These are phyloP conservation scores for Dictyostelium citrinum DNA, from an alignment of 78 protist species.

Conservation along the genomic window DNA sequence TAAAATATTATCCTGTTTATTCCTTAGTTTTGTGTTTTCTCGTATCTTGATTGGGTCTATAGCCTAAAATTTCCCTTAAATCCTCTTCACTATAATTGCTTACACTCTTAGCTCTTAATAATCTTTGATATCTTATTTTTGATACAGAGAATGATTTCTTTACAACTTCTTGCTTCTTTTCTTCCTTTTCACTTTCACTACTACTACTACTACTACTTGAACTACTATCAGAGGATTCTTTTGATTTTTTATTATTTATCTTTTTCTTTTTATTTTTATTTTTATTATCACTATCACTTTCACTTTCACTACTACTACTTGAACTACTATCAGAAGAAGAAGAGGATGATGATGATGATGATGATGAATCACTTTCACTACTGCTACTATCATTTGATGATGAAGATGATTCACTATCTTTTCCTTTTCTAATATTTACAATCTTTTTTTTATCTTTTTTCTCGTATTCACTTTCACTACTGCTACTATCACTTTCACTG, in stretches of 20 bases:
- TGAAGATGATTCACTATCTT: neutral
- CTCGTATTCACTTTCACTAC: neutral
- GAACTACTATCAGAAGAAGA: neutral
- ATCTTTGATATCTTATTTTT: conserved; percentile 56
- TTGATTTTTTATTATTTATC: neutral
- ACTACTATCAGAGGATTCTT: neutral
- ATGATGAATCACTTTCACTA: conserved; percentile 2
- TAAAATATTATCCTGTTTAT: neutral
- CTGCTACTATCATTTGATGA: neutral
- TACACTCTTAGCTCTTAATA: conserved; percentile 42
- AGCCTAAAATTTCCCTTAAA: conserved; percentile 56
- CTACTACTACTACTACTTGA: neutral
- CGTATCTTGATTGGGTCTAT: conserved; percentile 35
- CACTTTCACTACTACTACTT: conserved; percentile 1
- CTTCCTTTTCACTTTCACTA: conserved; percentile 34
- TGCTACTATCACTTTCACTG: conserved; percentile 32
- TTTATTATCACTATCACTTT: conserved; percentile 25
- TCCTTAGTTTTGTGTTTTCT: neutral
- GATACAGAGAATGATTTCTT: conserved; percentile 2
- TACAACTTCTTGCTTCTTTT: neutral
- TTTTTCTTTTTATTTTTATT: neutral
- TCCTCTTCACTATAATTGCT: conserved; percentile 55
- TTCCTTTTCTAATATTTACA: neutral
- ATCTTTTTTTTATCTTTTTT: neutral
- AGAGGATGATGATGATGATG: neutral